Evolutionary conservation across 116 monocot species (phyloP), one percentile per base, ranked within the genome.

Genomic region (Phalaenopsis hybrid): DNA sequence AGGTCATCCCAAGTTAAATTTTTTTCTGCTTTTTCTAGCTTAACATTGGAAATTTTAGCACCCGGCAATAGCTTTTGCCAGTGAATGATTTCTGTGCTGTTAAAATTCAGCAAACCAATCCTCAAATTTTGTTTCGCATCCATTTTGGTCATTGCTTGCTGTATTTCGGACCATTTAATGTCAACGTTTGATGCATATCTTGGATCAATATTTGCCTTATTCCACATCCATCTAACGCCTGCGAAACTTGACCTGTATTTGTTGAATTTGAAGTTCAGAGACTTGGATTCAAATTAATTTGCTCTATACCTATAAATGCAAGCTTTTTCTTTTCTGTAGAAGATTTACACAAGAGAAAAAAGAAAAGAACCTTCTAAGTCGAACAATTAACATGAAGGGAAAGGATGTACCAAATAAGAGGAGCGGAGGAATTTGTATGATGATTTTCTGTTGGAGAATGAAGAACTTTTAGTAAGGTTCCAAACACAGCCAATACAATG

Each of bases 61-160:
- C 74, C 59, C 2, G 90, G 90, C 15, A 85, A 52, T 6, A 81
- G 59, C 6, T 82, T 69, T 4, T 80, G 41, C 88, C 87, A 92
- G 10, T 81, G 49, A 5, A 79, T 78, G 34, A 89, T 74, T 69
- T 93, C 96, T 0, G 82, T 85, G 34, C 12, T 59, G 69, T 96
- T 90, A 81, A 96, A 96, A 78, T 96, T 96, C 9, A 96, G 67
- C 11, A 96, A 67, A 11, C 85, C 93, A 31, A 93, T 55, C 57
- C 78, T 88, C 33, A 86, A 46, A 43, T 55, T 77, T 77, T 25
- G 68, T n/a, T 81, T 82, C 34, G 46, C 79, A 17, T 77, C 37
- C 4, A 90, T 15, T 68, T 87, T 84, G 61, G 65, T 28, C 4
- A 91, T 10, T 20, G 65, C 37, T 77, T 83, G 84, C 4, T 81